A percentile compares a stretch with the other conserved stretches of the same genome.
Evolutionary conservation across 805 yeast genomes (phyloP).

Genomic region (Scheffersomyces spartinae): DNA sequence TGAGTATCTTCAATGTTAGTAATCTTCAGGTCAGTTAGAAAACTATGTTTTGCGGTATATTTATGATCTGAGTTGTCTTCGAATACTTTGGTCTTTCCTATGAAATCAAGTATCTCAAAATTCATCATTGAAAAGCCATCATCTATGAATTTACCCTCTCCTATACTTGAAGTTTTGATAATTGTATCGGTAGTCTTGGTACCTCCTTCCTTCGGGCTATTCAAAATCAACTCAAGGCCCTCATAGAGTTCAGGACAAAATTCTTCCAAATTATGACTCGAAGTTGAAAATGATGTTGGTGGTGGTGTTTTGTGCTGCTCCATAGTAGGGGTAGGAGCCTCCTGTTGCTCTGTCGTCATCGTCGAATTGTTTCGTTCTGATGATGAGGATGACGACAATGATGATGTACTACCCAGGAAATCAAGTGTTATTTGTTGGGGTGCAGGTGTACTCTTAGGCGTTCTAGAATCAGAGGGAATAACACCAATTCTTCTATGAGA

Average conservation of each 20-base stretch:
- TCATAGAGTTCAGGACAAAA: constrained; percentile 15
- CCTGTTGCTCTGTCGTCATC: no score
- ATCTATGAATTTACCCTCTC: no score
- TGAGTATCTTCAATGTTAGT: constrained; percentile 5
- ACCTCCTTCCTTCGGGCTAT: no score
- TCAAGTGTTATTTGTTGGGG: constrained; percentile 8
- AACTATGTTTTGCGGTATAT: constrained; percentile 4
- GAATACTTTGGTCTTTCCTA: neutral
- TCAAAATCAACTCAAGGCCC: constrained; percentile 12
- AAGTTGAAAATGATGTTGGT: no score
- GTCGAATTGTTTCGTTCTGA: constrained; percentile 1
- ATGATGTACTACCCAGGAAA: no score
- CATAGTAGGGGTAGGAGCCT: no score
- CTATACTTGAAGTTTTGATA: no score
- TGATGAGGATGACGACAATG: neutral
- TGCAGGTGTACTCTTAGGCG: constrained; percentile 6
- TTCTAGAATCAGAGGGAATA: constrained; percentile 39
- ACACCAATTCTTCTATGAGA: no score
- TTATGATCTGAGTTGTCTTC: neutral
- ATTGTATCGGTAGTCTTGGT: no score
- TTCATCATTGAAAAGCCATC: no score
- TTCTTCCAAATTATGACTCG: constrained; percentile 10
- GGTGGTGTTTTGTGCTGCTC: no score
- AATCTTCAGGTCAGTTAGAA: constrained; percentile 8
- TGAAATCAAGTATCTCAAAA: no score